Conservation (phyloP, 805 yeast species). For the Clavispora asparagi region DNA sequence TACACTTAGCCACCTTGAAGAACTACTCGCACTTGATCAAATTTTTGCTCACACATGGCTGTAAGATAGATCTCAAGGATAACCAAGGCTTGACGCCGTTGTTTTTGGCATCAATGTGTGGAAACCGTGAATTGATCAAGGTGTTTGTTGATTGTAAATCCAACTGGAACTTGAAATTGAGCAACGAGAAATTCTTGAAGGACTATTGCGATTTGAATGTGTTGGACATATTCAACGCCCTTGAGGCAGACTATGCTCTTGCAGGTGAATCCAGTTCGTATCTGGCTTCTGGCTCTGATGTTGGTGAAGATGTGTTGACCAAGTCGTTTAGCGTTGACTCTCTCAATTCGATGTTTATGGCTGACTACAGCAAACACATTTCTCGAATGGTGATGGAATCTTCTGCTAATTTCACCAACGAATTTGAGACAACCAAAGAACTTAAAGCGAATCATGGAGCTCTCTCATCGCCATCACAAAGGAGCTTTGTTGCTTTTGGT, state of each 20-base stretch:
- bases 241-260: slow-evolving; percentile 14
- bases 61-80: slow-evolving; percentile 68
- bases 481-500: slow-evolving; percentile 1
- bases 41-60: slow-evolving; percentile 62
- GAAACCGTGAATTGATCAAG: slow-evolving; percentile 62
- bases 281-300: slow-evolving; percentile 8
- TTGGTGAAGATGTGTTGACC: slow-evolving; percentile 16
- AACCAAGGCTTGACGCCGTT: slow-evolving; percentile 80
- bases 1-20: slow-evolving; percentile 78
- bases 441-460: slow-evolving; percentile 2
- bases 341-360: slow-evolving; percentile 34
- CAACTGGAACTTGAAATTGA: slow-evolving; percentile 45
- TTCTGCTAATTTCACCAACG: slow-evolving; percentile 1
- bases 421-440: slow-evolving; percentile 4
- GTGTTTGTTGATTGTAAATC: slow-evolving; percentile 63
- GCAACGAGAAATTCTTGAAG: slow-evolving; percentile 41
- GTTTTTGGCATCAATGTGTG: slow-evolving; percentile 77
- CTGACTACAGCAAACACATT: slow-evolving; percentile 34
- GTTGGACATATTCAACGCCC: slow-evolving; percentile 32
- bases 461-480: not conserved
- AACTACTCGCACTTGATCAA: slow-evolving; percentile 61
- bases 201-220: slow-evolving; percentile 44
- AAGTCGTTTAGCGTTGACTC: slow-evolving; percentile 36
- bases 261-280: slow-evolving; percentile 6
- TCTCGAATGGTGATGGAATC: slow-evolving; percentile 34